Base-by-base conservation (phyloP, 441 rosid species). In the Aquilaria agallochum region DNA sequence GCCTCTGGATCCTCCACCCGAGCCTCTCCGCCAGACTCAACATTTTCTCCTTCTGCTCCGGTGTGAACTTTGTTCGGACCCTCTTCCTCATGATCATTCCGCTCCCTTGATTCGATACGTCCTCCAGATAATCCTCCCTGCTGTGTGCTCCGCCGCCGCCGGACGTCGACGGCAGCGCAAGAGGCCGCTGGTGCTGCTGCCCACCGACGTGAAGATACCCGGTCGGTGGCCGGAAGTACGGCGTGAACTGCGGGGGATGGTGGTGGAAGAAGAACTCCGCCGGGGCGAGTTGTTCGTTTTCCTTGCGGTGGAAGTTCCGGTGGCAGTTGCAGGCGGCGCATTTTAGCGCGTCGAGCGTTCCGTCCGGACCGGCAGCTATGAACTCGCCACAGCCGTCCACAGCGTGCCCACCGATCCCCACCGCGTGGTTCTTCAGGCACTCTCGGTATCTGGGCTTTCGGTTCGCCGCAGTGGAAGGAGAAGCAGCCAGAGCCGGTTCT, bases 1-100 rank as follows among this genome's bases (percentile, higher is more conserved):
- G 87, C 72, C 81, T 83, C 65, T 86, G 88, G 61, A 86, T 81
- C 76, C 87, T 73, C 92, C 92, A 86, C 0, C 92, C 92, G 45
- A 86, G 64, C 62, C 75, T 76, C 74, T 86, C 89, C 32, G 88
- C 87, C 55, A 86, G 73, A 50, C 27, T 82, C 71, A 83, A 63
- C 92, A 86, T 83, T 78, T 70, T 83, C 59, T 86, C 92, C 72
- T 83, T 86, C 74, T 86, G 92, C 54, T 86, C 88, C 62, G 65
- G 65, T 58, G 87, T 83, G 66, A 86, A 86, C 69, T 83, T 86
- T 5, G 92, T 83, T 69, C 92, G 59, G 64, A 63, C 73, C 73
- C 92, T 74, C 75, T 86, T 86, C 82, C 73, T 79, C 32, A 62
- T 60, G 51, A 68, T 55, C 30, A 60, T 58, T 1, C 81, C 74